These are phyloP conservation scores for Sungouiella thailandica DNA, from an alignment of 805 yeast species.

Conservation along the genomic window DNA sequence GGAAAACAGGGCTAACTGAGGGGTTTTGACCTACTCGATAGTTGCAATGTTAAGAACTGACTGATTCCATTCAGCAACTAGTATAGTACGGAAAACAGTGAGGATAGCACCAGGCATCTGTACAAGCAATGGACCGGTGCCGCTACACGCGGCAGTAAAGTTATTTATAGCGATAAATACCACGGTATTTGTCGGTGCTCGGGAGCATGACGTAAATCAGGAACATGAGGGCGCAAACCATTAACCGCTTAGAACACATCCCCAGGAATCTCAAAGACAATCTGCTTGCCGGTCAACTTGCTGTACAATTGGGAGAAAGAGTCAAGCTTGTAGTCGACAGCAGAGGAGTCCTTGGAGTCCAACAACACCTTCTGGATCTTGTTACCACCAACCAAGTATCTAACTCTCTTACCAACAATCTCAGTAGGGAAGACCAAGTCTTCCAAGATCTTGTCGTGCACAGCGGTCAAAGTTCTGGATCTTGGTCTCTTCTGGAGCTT, in stretches of 20 bases:
- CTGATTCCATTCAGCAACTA: too few species aligned
- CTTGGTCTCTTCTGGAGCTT: constrained; percentile 98
- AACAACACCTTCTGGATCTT: constrained; percentile 96
- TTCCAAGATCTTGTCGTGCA: constrained; percentile 97
- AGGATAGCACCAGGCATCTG: too few species aligned
- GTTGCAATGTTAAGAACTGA: too few species aligned
- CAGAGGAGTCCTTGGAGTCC: constrained; percentile 95
- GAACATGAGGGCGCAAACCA: constrained; percentile 4
- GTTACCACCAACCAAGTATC: constrained; percentile 98
- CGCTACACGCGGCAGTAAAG: too few species aligned
- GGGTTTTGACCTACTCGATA: too few species aligned
- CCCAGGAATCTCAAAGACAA: constrained; percentile 86
- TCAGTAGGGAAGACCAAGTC: constrained; percentile 99
- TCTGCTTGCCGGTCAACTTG: constrained; percentile 99
- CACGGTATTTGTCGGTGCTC: constrained; percentile 17
- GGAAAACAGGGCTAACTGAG: too few species aligned
- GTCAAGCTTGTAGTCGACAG: constrained; percentile 98
- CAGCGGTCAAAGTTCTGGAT: constrained; percentile 98
- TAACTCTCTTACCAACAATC: constrained; percentile 98
- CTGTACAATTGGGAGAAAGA: constrained; percentile 98
- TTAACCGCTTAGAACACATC: constrained; percentile 32
- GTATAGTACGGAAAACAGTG: too few species aligned
- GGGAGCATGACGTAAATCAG: constrained; percentile 11
- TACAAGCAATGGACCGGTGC: too few species aligned
- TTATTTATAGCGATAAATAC: constrained; percentile 19